A percentile compares a stretch with the other conserved stretches of the same genome.
These are phyloP conservation scores for Durio zibethinus DNA, from an alignment of 345 rosid species.

Conservation along the genomic window DNA sequence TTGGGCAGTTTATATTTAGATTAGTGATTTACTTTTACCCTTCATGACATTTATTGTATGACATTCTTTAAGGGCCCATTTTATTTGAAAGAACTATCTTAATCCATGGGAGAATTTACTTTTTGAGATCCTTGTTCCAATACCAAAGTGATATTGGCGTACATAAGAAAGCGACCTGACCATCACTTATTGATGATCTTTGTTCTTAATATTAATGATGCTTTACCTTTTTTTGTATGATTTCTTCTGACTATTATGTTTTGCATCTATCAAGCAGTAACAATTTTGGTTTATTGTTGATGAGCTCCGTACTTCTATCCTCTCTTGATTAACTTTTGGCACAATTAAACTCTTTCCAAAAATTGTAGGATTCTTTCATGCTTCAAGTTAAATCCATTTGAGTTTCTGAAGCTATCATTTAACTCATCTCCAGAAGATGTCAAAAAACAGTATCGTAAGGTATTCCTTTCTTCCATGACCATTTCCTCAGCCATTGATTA, in stretches of 20 bases:
- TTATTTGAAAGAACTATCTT: constrained; percentile 1
- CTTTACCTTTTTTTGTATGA: not conserved
- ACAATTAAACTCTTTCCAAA: not conserved
- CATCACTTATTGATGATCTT: not conserved
- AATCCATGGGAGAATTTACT: not conserved
- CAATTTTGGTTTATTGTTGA: not conserved
- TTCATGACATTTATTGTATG: not conserved
- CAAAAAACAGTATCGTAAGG: constrained; percentile 95
- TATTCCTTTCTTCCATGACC: constrained; percentile 19
- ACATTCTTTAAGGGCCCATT: not conserved
- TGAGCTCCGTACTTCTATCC: not conserved
- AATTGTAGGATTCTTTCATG: constrained; percentile 83
- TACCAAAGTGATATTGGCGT: not conserved
- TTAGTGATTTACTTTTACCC: not conserved
- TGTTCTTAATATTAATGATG: not conserved
- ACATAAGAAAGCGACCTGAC: not conserved
- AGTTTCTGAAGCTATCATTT: constrained; percentile 73
- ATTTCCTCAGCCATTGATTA: not conserved
- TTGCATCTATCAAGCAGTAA: not conserved
- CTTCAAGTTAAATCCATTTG: constrained; percentile 96
- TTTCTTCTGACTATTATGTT: not conserved
- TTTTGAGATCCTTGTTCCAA: not conserved
- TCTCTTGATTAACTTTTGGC: constrained; percentile 6
- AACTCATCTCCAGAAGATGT: constrained; percentile 67
- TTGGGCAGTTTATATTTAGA: not conserved